These are phyloP conservation scores for Holtermanniella nyarrowii DNA, from an alignment of 768 basidiomycete genomes.

Conservation along the genomic window DNA sequence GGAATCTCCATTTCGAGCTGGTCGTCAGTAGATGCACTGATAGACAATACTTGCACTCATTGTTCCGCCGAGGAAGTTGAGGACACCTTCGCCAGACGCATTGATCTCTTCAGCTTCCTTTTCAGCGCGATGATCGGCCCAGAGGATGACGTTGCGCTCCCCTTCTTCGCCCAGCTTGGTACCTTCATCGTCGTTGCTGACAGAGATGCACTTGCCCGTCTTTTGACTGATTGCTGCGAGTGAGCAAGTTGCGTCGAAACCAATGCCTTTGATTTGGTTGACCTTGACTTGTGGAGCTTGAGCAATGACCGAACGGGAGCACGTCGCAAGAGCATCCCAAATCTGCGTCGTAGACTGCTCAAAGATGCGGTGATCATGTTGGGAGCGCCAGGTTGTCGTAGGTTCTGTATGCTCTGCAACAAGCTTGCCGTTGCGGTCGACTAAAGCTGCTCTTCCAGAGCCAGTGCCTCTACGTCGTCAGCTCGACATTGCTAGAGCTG, in stretches of 20 bases:
- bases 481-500: not conserved
- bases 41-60: conserved; percentile 57
- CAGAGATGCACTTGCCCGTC: conserved; percentile 57
- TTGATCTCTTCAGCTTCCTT: conserved; percentile 87
- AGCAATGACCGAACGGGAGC: conserved; percentile 53
- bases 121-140: conserved; percentile 95
- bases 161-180: conserved; percentile 48
- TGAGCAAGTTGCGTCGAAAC: conserved; percentile 95
- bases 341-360: conserved; percentile 90
- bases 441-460: conserved; percentile 76
- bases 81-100: conserved; percentile 64
- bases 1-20: conserved; percentile 98
- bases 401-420: conserved; percentile 65
- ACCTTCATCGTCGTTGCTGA: conserved; percentile 58
- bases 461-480: conserved; percentile 64
- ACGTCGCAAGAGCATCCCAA: conserved; percentile 60
- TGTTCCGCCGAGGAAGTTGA: conserved; percentile 89
- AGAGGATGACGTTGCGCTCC: conserved; percentile 79
- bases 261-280: conserved; percentile 65
- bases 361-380: conserved; percentile 78
- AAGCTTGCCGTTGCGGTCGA: conserved; percentile 57
- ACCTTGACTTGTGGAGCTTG: conserved; percentile 46
- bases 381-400: conserved; percentile 77
- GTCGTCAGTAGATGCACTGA: not conserved
- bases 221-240: conserved; percentile 69